phyloP scores from a whole-genome alignment of 2,329 filamentous ascomycete genomes.

The Eutypa lata region DNA sequence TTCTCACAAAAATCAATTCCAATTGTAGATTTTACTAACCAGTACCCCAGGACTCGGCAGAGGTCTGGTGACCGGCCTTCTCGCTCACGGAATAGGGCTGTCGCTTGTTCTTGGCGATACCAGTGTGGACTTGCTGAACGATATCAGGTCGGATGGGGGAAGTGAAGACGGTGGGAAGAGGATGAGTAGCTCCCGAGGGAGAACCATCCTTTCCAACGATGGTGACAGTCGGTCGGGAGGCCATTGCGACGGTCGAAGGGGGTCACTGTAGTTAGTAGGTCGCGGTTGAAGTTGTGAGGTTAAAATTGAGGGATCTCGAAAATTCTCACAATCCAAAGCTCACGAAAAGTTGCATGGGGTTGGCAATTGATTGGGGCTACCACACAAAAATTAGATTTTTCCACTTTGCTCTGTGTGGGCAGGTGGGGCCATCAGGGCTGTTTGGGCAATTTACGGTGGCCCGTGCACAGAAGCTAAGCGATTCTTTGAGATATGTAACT shows the following conservation, averaged over 20 bases:
- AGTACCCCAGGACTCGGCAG: conserved; percentile 99
- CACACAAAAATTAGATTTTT: too few species aligned
- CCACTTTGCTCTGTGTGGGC: too few species aligned
- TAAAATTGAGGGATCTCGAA: background rate
- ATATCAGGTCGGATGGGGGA: conserved; percentile 98
- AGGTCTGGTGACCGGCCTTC: conserved; percentile 99
- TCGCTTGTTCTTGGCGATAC: conserved; percentile 99
- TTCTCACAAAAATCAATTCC: conserved; percentile 2
- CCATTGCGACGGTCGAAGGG: conserved; percentile 60
- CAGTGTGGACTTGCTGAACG: conserved; percentile 98
- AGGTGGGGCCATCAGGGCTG: too few species aligned
- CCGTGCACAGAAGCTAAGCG: too few species aligned
- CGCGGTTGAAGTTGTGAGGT: background rate
- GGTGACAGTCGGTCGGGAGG: conserved; percentile 95
- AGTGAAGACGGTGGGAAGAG: conserved; percentile 95
- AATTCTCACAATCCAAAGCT: background rate
- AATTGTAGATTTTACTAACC: conserved; percentile 59
- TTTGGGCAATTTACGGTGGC: too few species aligned
- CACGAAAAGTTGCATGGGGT: background rate
- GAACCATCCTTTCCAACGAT: conserved; percentile 96
- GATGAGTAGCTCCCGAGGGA: conserved; percentile 82
- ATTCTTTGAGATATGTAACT: too few species aligned
- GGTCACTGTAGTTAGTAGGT: conserved; percentile 4
- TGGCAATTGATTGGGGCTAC: too few species aligned
- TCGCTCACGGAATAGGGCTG: conserved; percentile 99